Percentiles rank a stretch among this genome's conserved stretches.
phyloP scores from a whole-genome alignment of 345 rosid species.

The Lepidium africanum region DNA sequence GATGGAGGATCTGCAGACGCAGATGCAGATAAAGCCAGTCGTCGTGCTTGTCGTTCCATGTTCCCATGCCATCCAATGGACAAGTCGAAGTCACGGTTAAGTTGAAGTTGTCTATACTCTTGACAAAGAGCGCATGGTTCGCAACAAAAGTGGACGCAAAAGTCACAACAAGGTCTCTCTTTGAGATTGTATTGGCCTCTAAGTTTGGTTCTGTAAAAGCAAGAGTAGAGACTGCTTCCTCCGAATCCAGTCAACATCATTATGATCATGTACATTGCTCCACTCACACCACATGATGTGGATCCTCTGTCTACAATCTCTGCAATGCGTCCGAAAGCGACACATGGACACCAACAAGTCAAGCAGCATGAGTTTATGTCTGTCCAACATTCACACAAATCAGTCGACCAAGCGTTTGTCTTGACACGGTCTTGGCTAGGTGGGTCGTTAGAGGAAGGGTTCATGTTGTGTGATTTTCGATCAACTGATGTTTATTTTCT shows the following conservation, averaged over 20 bases:
- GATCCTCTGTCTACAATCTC: constrained; percentile 51
- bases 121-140: constrained; percentile 34
- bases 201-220: constrained; percentile 30
- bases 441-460: background rate
- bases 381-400: constrained; percentile 39
- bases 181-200: constrained; percentile 25
- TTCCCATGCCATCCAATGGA: constrained; percentile 67
- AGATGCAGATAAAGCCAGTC: constrained; percentile 14
- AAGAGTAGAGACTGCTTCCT: constrained; percentile 29
- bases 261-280: constrained; percentile 24
- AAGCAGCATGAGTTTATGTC: constrained; percentile 34
- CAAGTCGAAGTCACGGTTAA: constrained; percentile 19
- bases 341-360: constrained; percentile 51
- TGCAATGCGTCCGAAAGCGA: constrained; percentile 55
- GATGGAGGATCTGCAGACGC: constrained; percentile 28
- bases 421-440: background rate
- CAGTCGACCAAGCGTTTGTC: constrained; percentile 39
- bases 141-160: constrained; percentile 29
- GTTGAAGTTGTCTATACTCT: constrained; percentile 33
- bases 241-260: constrained; percentile 13
- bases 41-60: constrained; percentile 44
- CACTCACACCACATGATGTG: constrained; percentile 31
- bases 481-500: background rate
- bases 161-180: constrained; percentile 31
- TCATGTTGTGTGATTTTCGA: background rate